Base-by-base conservation (phyloP, 2,329 filamentous ascomycete genomes). In the Saccharata proteae region DNA sequence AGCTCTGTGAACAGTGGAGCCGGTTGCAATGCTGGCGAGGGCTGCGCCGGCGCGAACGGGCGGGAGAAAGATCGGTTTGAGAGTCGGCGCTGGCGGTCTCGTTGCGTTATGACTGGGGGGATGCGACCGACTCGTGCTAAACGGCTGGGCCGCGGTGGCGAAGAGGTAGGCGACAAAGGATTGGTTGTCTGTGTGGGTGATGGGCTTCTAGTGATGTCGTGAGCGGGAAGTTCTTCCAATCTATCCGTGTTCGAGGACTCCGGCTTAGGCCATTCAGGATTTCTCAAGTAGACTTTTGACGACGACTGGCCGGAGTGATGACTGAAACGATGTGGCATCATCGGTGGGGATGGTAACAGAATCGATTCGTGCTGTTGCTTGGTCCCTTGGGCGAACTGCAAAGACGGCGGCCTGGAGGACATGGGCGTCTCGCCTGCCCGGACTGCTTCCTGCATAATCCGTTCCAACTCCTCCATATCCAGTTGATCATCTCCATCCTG, bases 81-180 rank as follows among this genome's bases (percentile, higher is more conserved):
- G 1, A 73, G 71, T 28, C 71, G 71, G 39, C 79, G 71, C 20
- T 74, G 64, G 32, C 76, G 69, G 27, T 69, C 67, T 28, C 64
- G 59, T 30, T 69, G 74, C 26, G 74, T 82, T 17, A 88, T 65
- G 4, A 93, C 83, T 44, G 75, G 76, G 6, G 86, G 86, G 30
- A 93, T 93, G 11, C 86, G 74, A 6, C 85, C 86, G 27, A 93
- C 76, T 43, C 88, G 83, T 16, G 77, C 74, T 12, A 93, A 61
- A 34, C 85, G 70, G 47, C 74, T 81, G 7, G 71, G 71, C 7
- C 58, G 59, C 21, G 34, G 20, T 26, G n/a, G n/a, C n/a, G n/a
- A n/a, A n/a, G n/a, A n/a, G n/a, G n/a, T n/a, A n/a, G n/a, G n/a
- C n/a, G n/a, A n/a, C n/a, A n/a, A n/a, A n/a, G n/a, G n/a, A n/a